Base-by-base conservation (phyloP, 2,329 filamentous ascomycete species). In the Aspergillus japonicus region DNA sequence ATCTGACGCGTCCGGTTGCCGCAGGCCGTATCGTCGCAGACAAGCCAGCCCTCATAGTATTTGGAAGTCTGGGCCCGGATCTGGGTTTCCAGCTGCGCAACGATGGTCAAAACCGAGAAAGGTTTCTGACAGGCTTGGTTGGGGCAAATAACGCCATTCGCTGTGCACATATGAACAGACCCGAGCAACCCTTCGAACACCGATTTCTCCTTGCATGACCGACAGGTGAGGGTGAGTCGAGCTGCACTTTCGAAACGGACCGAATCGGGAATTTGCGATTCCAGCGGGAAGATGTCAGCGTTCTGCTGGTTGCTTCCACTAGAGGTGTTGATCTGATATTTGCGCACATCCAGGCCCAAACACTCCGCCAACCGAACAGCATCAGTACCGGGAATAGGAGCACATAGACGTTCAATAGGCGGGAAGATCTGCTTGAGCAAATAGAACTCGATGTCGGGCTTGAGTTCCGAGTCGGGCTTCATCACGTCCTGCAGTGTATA, bases 361-460 rank as follows among this genome's bases (percentile, higher is more conserved):
- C 95, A 96, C 73, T 97, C 93, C 2, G 95, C 95, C 10, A 99
- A 84, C 65, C 93, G 88, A 1, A 91, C 87, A 7, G 94, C 90
- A 64, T 96, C 96, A 1, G 95, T 99, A 60, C 95, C 95, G 14
- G 87, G 86, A 69, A 99, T 97, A 61, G 96, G 96, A 62, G 94
- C 95, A 74, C 95, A 99, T 23, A 99, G 87, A 83, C 95, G 91
- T 79, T 99, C 95, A 26, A 99, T 95, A 0, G 95, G 95, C 11
- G 95, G 95, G 78, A 99, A 92, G 60, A 99, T 97, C 77, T 99
- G 95, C 81, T 99, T 99, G 80, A 92, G 89, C 44, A 99, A 86
- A 75, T 99, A 99, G 85, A 93, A 98, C 73, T 99, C 95, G n/a
- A 97, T 85, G 71, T 99, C 95, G 2, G 93, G 91, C 59, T 89